phyloP scores from a whole-genome alignment of 1,139 yeast species.

The Sugiyamaella grinbergsii region DNA sequence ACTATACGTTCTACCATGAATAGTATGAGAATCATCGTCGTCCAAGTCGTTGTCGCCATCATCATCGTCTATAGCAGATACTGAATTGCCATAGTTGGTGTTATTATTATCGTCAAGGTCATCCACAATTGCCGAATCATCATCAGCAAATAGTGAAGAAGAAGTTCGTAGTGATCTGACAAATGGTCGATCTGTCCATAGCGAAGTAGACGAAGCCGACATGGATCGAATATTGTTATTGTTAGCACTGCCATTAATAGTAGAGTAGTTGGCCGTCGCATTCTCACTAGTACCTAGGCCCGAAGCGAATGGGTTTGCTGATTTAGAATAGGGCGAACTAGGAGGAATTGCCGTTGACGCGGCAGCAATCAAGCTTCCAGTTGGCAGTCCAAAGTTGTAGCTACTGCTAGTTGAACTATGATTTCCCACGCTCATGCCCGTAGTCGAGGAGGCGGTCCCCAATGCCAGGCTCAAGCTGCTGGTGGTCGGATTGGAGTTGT shows the following conservation, averaged over 20 bases:
- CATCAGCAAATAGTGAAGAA: constrained; percentile 29
- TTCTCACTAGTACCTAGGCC: constrained; percentile 1
- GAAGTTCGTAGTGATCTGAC: constrained; percentile 19
- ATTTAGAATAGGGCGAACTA: constrained; percentile 15
- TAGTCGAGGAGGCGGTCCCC: constrained; percentile 1
- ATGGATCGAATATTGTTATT: constrained; percentile 18
- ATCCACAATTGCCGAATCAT: constrained; percentile 49
- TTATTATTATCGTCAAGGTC: constrained; percentile 42
- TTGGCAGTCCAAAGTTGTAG: constrained; percentile 13
- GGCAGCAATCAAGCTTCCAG: constrained; percentile 16
- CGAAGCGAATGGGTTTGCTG: constrained; percentile 16
- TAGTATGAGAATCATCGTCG: constrained; percentile 19
- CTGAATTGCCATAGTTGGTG: constrained; percentile 25
- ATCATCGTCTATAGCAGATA: constrained; percentile 50
- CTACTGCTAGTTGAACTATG: constrained; percentile 3
- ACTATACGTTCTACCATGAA: constrained; percentile 8
- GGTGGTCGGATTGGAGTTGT: constrained; percentile 3
- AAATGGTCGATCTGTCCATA: constrained; percentile 22
- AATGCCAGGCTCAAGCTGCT: constrained; percentile 13
- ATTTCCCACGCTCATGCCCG: not conserved
- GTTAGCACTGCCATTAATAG: not conserved
- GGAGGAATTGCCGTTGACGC: constrained; percentile 17
- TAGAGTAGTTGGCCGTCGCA: constrained; percentile 7
- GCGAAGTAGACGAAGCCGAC: constrained; percentile 24
- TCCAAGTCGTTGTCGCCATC: constrained; percentile 41